A percentile compares a stretch with the other conserved stretches of the same genome.
Conservation (phyloP, 345 rosid genomes). For the Camelina neglecta region DNA sequence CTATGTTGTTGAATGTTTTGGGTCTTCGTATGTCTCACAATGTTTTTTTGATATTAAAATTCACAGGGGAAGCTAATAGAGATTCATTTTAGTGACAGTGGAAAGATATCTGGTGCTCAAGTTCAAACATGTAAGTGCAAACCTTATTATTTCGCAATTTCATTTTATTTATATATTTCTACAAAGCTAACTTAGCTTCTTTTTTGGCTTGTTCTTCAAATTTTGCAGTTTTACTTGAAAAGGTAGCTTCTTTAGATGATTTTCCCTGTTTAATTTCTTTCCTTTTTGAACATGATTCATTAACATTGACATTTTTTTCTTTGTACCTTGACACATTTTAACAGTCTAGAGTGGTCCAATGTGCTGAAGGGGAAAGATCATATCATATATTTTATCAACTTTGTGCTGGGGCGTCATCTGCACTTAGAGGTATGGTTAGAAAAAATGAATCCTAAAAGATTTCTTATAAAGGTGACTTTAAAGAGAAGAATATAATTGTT, state of each 20-base stretch:
- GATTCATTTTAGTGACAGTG: conserved; percentile 94
- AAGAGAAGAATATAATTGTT: background rate
- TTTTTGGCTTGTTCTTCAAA: conserved; percentile 41
- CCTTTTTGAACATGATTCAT: conserved; percentile 21
- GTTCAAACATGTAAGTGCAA: conserved; percentile 90
- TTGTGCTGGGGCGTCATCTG: conserved; percentile 87
- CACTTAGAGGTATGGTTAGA: conserved; percentile 67
- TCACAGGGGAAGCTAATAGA: conserved; percentile 93
- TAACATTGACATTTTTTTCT: conserved; percentile 36
- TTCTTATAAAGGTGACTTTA: conserved; percentile 7
- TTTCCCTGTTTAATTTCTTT: conserved; percentile 34
- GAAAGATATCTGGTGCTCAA: conserved; percentile 98
- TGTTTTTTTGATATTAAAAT: conserved; percentile 34
- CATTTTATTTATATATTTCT: conserved; percentile 20
- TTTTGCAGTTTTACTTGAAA: conserved; percentile 89
- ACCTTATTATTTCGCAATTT: conserved; percentile 14
- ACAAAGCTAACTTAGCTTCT: conserved; percentile 48
- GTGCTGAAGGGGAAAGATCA: conserved; percentile 95
- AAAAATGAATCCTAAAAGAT: conserved; percentile 16
- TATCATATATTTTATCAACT: conserved; percentile 99
- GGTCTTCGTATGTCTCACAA: conserved; percentile 10
- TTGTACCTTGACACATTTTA: conserved; percentile 36
- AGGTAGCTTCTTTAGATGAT: conserved; percentile 62
- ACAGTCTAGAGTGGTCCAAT: conserved; percentile 99
- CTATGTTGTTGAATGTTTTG: background rate